Percentiles rank a stretch among this genome's conserved stretches.
Evolutionary conservation across 1,284 basidiomycete genomes (phyloP).

Genomic region (Melampsora americana): DNA sequence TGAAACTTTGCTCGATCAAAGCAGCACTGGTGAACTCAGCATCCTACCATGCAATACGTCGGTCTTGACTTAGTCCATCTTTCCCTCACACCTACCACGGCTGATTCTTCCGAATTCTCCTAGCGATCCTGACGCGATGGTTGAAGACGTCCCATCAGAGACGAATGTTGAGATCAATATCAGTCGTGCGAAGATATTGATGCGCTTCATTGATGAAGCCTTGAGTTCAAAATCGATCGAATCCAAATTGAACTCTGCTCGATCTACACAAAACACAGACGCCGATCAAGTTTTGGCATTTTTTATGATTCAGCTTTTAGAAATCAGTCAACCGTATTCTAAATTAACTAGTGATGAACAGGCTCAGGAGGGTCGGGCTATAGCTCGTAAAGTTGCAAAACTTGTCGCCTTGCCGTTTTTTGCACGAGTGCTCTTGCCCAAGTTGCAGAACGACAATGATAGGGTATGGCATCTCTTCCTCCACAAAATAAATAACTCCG

Average conservation of each 20-base stretch:
- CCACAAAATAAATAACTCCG: neutral
- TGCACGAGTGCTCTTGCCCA: slow-evolving; percentile 24
- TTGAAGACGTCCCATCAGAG: slow-evolving; percentile 24
- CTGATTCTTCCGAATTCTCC: neutral
- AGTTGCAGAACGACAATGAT: slow-evolving; percentile 26
- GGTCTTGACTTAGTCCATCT: neutral
- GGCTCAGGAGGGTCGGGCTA: slow-evolving; percentile 8
- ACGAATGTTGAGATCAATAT: neutral
- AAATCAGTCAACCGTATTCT: slow-evolving; percentile 26
- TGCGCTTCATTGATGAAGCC: slow-evolving; percentile 39
- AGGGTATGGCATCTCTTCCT: slow-evolving; percentile 8
- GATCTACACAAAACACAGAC: slow-evolving; percentile 18
- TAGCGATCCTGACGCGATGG: slow-evolving; percentile 17
- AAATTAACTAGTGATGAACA: slow-evolving; percentile 14
- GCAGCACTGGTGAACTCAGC: neutral
- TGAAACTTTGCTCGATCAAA: slow-evolving; percentile 30
- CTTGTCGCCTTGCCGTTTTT: slow-evolving; percentile 42
- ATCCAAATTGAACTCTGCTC: slow-evolving; percentile 42
- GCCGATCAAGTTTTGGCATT: slow-evolving; percentile 41
- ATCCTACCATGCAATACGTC: slow-evolving; percentile 28
- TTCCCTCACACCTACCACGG: neutral
- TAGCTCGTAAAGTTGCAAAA: slow-evolving; percentile 33
- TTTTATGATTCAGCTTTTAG: slow-evolving; percentile 38
- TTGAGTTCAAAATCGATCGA: slow-evolving; percentile 30
- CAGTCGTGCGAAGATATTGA: slow-evolving; percentile 21